phyloP scores from a whole-genome alignment of 2,329 filamentous ascomycete genomes.

The Periconia digitata region DNA sequence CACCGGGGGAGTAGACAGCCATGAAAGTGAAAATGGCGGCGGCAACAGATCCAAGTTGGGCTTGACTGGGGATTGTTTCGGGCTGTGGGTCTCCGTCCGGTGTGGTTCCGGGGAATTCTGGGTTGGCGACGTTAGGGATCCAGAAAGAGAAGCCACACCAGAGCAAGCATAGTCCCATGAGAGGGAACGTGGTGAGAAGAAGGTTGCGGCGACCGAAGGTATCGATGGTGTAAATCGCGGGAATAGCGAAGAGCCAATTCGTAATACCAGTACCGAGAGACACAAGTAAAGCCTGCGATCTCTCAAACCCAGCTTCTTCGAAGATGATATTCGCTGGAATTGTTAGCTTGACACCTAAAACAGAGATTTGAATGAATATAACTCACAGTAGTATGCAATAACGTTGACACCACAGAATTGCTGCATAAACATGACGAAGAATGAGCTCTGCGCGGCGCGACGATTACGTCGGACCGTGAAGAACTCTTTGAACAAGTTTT shows the following conservation, averaged over 20 bases:
- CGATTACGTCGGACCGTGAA: conserved; percentile 37
- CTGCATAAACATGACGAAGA: conserved; percentile 42
- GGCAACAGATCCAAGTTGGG: conserved; percentile 39
- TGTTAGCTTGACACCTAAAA: not conserved
- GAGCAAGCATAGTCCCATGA: conserved; percentile 47
- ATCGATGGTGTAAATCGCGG: conserved; percentile 50
- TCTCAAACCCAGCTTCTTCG: conserved; percentile 36
- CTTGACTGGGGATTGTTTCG: conserved; percentile 9
- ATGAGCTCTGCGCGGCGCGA: conserved; percentile 34
- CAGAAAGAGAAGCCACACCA: conserved; percentile 34
- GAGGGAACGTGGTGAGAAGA: conserved; percentile 49
- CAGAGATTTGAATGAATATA: not conserved
- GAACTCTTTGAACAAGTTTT: conserved; percentile 35
- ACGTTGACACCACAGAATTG: conserved; percentile 37
- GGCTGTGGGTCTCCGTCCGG: not conserved
- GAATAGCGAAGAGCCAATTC: conserved; percentile 50
- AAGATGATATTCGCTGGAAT: conserved; percentile 23
- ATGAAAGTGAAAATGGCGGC: conserved; percentile 54
- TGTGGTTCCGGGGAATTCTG: not conserved
- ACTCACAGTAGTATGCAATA: conserved; percentile 28
- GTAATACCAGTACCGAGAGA: conserved; percentile 50
- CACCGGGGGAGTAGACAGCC: conserved; percentile 44
- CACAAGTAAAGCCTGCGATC: conserved; percentile 38
- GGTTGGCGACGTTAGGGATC: conserved; percentile 17
- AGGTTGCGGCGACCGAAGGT: conserved; percentile 49